These are phyloP conservation scores for Puccinia triticina DNA, from an alignment of 1,284 basidiomycete species.

Conservation along the genomic window DNA sequence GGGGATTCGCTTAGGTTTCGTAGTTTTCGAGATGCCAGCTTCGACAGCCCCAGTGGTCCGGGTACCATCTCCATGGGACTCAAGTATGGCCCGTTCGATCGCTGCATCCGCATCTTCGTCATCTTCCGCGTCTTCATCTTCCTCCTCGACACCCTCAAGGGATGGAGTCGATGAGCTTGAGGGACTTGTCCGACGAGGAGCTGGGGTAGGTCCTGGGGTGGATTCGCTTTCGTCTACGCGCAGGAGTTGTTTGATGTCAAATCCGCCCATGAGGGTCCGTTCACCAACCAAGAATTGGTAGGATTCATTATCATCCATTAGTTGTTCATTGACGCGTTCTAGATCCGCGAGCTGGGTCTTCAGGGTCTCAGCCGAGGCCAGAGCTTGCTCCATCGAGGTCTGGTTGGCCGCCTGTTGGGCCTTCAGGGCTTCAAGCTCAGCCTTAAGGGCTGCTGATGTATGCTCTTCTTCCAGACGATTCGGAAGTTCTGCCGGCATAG, in stretches of 20 bases:
- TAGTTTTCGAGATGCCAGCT: constrained; percentile 31
- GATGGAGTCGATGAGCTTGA: constrained; percentile 26
- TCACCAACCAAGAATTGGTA: constrained; percentile 89
- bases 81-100: constrained; percentile 44
- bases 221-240: constrained; percentile 61
- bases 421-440: constrained; percentile 25
- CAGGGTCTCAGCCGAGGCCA: constrained; percentile 25
- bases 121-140: constrained; percentile 60
- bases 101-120: constrained; percentile 41
- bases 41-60: constrained; percentile 46
- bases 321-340: constrained; percentile 51
- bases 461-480: not conserved
- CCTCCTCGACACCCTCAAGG: constrained; percentile 37
- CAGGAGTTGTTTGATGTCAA: constrained; percentile 60
- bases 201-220: not conserved
- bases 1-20: constrained; percentile 67
- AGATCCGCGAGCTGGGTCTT: constrained; percentile 39
- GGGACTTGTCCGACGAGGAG: constrained; percentile 8
- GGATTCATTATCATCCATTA: constrained; percentile 83
- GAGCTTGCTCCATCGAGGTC: constrained; percentile 11
- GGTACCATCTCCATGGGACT: constrained; percentile 49
- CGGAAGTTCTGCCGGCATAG: no score
- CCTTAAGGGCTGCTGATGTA: not conserved
- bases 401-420: not conserved
- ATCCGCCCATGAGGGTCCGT: constrained; percentile 76